phyloP scores from a whole-genome alignment of 352 stramenopile species.

The Saprolegnia parasitica region DNA sequence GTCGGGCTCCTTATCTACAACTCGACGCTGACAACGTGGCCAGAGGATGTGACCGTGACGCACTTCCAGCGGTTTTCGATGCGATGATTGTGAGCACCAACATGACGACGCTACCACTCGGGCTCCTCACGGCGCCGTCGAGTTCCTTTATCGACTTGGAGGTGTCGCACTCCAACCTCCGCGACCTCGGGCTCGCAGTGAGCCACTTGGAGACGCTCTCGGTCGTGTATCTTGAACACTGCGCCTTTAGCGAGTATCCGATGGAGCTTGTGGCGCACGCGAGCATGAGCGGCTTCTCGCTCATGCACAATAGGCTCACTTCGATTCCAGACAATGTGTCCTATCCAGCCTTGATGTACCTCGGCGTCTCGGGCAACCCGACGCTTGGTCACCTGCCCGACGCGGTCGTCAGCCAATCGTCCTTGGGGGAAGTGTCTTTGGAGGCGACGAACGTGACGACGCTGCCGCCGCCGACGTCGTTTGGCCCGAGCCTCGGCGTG shows the following conservation, averaged over 20 bases:
- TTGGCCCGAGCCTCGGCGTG: background rate
- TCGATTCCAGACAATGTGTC: background rate
- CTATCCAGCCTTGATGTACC: background rate
- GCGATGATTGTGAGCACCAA: background rate
- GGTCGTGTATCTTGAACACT: background rate
- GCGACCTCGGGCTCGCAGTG: background rate
- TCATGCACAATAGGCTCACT: background rate
- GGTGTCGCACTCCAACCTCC: background rate
- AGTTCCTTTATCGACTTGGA: background rate
- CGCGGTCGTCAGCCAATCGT: background rate
- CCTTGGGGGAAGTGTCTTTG: background rate
- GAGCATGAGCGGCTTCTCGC: background rate
- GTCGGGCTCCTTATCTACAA: conserved; percentile 29
- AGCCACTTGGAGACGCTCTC: background rate
- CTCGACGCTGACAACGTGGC: conserved; percentile 31
- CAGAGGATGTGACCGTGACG: background rate
- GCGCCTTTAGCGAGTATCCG: background rate
- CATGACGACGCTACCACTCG: background rate
- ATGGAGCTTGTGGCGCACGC: background rate
- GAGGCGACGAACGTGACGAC: background rate
- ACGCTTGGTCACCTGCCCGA: background rate
- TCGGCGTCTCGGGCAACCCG: background rate
- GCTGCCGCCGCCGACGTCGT: background rate
- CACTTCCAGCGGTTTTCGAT: background rate
- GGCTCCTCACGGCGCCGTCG: background rate